These are phyloP conservation scores for Apiospora marii DNA, from an alignment of 2,329 filamentous ascomycete species.

Conservation along the genomic window DNA sequence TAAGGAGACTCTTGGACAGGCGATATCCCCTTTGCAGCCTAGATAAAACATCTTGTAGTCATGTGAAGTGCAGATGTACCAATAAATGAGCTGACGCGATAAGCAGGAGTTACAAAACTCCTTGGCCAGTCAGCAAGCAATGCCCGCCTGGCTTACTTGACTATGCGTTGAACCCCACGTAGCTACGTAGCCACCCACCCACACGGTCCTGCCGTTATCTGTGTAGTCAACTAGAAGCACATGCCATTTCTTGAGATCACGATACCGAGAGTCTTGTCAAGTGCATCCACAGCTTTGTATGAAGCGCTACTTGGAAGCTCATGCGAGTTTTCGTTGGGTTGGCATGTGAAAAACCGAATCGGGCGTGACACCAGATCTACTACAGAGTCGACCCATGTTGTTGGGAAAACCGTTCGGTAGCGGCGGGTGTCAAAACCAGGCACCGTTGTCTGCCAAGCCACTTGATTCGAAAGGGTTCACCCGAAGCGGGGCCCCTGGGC, in stretches of 20 bases:
- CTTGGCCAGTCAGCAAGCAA: background rate
- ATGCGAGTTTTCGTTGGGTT: constrained; percentile 3
- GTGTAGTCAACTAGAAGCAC: background rate
- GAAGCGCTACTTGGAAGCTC: background rate
- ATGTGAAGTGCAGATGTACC: background rate
- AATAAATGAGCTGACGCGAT: background rate
- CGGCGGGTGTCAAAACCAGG: background rate
- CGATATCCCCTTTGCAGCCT: too few species aligned
- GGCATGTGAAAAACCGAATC: constrained; percentile 21
- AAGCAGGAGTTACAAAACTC: background rate
- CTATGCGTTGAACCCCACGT: background rate
- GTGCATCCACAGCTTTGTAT: background rate
- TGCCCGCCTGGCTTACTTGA: background rate
- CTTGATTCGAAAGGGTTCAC: background rate
- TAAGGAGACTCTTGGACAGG: background rate
- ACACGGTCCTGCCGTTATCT: background rate
- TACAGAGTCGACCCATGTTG: constrained; percentile 15
- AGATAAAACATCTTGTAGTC: background rate
- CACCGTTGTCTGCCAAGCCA: constrained; percentile 6
- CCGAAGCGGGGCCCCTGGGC: background rate
- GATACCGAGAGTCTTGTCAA: background rate
- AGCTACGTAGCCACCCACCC: background rate
- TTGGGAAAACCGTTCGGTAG: constrained; percentile 14
- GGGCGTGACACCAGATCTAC: constrained; percentile 1
- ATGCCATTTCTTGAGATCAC: background rate